A percentile compares a stretch with the other conserved stretches of the same genome.
phyloP scores from a whole-genome alignment of 176 grass and related monocot genomes.

The Avena atlantica region DNA sequence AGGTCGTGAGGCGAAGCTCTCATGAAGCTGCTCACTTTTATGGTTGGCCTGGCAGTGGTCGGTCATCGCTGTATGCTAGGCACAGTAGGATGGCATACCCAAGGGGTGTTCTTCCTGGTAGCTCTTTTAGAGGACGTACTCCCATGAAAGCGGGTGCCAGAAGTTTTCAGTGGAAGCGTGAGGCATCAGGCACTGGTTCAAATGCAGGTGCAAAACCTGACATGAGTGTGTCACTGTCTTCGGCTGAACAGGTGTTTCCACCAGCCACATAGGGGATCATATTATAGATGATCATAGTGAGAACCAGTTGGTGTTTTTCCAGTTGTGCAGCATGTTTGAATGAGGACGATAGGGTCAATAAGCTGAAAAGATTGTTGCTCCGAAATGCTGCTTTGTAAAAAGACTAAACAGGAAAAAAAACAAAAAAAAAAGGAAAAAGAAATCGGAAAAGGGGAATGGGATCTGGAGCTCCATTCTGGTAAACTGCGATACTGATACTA shows the following conservation, averaged over 20 bases:
- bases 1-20: constrained; percentile 81
- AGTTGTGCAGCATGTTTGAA: constrained; percentile 16
- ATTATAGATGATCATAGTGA: constrained; percentile 40
- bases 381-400: constrained; percentile 42
- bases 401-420: constrained; percentile 34
- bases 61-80: constrained; percentile 58
- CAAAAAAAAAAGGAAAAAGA: constrained; percentile 26
- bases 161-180: constrained; percentile 97
- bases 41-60: constrained; percentile 65
- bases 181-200: constrained; percentile 52
- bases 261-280: constrained; percentile 49
- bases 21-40: constrained; percentile 87
- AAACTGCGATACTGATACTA: constrained; percentile 7
- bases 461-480: not conserved
- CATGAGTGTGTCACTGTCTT: constrained; percentile 48
- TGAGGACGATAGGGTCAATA: constrained; percentile 5
- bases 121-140: constrained; percentile 59
- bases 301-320: constrained; percentile 34
- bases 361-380: constrained; percentile 36
- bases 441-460: constrained; percentile 1
- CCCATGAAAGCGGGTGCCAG: constrained; percentile 77
- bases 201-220: constrained; percentile 46
- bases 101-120: constrained; percentile 57
- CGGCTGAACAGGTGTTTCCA: constrained; percentile 54
- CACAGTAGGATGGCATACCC: constrained; percentile 68